These are phyloP conservation scores for Aureobasidium lini DNA, from an alignment of 2,329 filamentous ascomycete genomes.

Conservation along the genomic window DNA sequence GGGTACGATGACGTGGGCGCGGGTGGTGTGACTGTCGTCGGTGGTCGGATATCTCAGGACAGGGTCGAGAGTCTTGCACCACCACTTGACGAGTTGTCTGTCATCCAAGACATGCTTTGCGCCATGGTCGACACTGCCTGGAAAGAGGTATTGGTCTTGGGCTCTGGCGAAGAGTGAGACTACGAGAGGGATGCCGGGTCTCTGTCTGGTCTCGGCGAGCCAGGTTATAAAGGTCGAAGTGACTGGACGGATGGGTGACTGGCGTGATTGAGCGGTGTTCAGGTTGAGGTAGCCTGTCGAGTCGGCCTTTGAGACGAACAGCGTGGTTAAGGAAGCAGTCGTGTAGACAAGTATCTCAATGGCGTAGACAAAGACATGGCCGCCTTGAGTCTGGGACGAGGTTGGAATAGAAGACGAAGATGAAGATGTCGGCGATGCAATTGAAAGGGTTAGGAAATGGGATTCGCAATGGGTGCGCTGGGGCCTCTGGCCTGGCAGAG, in stretches of 20 bases:
- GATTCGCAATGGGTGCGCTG: constrained; percentile 80
- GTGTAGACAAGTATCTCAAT: constrained; percentile 83
- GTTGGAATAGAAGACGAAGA: background rate
- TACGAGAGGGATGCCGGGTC: constrained; percentile 60
- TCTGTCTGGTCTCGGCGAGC: constrained; percentile 59
- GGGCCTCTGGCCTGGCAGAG: constrained; percentile 62
- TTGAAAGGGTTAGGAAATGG: constrained; percentile 62
- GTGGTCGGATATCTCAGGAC: constrained; percentile 43
- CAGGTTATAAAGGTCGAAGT: constrained; percentile 69
- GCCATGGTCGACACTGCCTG: constrained; percentile 75
- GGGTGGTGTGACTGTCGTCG: constrained; percentile 30
- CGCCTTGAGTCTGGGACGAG: constrained; percentile 17
- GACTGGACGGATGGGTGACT: constrained; percentile 67
- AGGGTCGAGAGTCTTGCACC: constrained; percentile 80
- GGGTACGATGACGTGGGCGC: constrained; percentile 76
- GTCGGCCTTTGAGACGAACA: constrained; percentile 96
- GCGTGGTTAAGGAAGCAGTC: constrained; percentile 69
- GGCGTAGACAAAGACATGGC: constrained; percentile 66
- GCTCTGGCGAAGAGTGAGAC: constrained; percentile 87
- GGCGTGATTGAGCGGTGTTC: constrained; percentile 47
- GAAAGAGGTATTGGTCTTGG: constrained; percentile 91
- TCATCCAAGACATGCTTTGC: constrained; percentile 91
- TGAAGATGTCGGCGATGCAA: background rate
- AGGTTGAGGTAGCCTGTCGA: constrained; percentile 80
- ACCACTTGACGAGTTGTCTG: constrained; percentile 85